Evolutionary conservation across 1,284 basidiomycete genomes (phyloP), one percentile per base, ranked within the genome.

Genomic region (Puccinia triticina): DNA sequence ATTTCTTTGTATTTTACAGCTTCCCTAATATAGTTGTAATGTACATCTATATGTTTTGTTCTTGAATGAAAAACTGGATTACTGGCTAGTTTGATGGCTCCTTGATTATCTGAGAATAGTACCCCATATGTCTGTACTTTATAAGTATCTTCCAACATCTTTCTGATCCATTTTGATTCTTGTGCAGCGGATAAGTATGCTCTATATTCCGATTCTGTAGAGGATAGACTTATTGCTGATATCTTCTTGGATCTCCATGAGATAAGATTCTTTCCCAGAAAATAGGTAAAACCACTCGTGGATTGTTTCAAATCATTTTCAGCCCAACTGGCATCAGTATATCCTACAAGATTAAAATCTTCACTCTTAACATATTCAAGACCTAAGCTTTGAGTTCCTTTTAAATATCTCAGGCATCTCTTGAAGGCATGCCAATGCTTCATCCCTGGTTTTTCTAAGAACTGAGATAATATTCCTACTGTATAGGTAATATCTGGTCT

Each of bases 51-150:
- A 67, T 80, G 77, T 61, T 80, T 71, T 43, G 77, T 80, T 61
- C 77, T 80, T 71, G 77, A 72, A 32, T 80, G 67, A 55, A 53
- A 80, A 37, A 80, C 67, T 59, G 77, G 77, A 26, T 80, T 80
- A 40, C 67, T 78, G 11, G 77, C 55, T 37, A 46, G 32, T 23
- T 69, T 48, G 21, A 78, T 67, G 10, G 77, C 77, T 34, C 77
- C 64, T 55, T 78, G 61, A 40, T 78, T 78, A 69, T 78, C 77
- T 21, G 43, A 66, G 32, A 66, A 66, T 43, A 66, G 29, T 66
- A 66, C 37, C 23, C 14, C 29, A 14, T 77, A 64, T 50, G 46
- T 46, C 40, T 29, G 43, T 16, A 50, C 32, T 34, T 40, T 64
- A 37, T 66, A n/a, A 46, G 57, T 40, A 29, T 46, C 43, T 50